Evolutionary conservation across 768 basidiomycete genomes (phyloP).

Genomic region (Lactarius hatsudake): DNA sequence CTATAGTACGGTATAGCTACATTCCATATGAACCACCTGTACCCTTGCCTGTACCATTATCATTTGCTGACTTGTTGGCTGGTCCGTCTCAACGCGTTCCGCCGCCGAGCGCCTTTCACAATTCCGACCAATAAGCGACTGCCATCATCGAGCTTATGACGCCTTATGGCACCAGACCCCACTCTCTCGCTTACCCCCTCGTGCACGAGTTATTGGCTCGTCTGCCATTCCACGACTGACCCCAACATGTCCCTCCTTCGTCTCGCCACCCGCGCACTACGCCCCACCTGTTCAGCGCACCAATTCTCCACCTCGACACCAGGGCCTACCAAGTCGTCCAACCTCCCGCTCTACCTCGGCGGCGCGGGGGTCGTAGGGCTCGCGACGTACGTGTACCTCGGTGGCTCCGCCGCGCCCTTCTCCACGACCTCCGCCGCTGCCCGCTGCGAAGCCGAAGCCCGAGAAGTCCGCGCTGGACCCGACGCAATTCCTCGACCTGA

Average conservation of each 20-base stretch:
- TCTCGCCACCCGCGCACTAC: slow-evolving; percentile 20
- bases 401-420: slow-evolving; percentile 30
- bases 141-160: too few relatives aligned
- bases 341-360: slow-evolving; percentile 46
- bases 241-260: slow-evolving; percentile 30
- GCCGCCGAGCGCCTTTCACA: too few relatives aligned
- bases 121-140: too few relatives aligned
- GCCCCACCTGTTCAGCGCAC: slow-evolving; percentile 36
- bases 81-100: too few relatives aligned
- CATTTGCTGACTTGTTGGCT: too few relatives aligned
- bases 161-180: too few relatives aligned
- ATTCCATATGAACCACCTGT: too few relatives aligned
- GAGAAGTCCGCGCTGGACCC: slow-evolving; percentile 73
- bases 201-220: neutral
- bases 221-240: neutral
- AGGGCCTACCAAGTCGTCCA: slow-evolving; percentile 41
- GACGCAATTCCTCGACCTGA: slow-evolving; percentile 73
- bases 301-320: slow-evolving; percentile 41
- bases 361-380: slow-evolving; percentile 43
- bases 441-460: slow-evolving; percentile 37
- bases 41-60: too few relatives aligned
- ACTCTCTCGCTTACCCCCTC: too few relatives aligned
- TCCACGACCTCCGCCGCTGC: slow-evolving; percentile 24
- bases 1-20: too few relatives aligned
- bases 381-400: slow-evolving; percentile 49